A percentile compares a stretch with the other conserved stretches of the same genome.
phyloP scores from a whole-genome alignment of 257 asterid species.

The Asclepias syriaca region DNA sequence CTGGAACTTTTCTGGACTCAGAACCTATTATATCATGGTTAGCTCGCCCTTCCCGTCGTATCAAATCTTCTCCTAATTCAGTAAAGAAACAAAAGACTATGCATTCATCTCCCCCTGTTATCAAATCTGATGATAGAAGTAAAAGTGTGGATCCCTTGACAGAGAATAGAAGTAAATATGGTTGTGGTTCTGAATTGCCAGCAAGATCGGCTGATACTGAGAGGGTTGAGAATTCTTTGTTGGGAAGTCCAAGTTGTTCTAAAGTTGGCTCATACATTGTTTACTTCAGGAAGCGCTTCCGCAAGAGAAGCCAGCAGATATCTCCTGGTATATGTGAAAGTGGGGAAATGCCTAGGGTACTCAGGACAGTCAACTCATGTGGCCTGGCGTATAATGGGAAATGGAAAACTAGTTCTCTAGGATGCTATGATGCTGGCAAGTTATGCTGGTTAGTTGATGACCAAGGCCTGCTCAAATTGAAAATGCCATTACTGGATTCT shows the following conservation, averaged over 20 bases:
- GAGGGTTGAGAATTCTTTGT: constrained; percentile 28
- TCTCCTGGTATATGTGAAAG: constrained; percentile 29
- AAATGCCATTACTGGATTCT: constrained; percentile 32
- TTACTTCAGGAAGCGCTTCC: constrained; percentile 64
- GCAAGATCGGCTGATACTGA: constrained; percentile 29
- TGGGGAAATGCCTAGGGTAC: constrained; percentile 32
- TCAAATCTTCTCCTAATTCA: constrained; percentile 53
- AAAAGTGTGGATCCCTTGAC: constrained; percentile 28
- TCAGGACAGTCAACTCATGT: constrained; percentile 15
- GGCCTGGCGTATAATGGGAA: constrained; percentile 16
- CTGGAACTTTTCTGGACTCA: constrained; percentile 54
- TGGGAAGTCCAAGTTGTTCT: constrained; percentile 34
- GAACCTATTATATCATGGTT: constrained; percentile 93
- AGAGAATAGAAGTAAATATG: constrained; percentile 22
- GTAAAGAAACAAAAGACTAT: constrained; percentile 45
- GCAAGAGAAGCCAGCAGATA: constrained; percentile 29
- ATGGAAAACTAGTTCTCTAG: constrained; percentile 11
- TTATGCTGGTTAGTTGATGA: constrained; percentile 43
- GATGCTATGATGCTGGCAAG: constrained; percentile 21
- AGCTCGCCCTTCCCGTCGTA: constrained; percentile 72
- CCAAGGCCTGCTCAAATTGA: constrained; percentile 36
- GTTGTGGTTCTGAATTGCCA: constrained; percentile 32
- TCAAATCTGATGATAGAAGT: constrained; percentile 34
- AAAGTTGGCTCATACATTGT: constrained; percentile 37
- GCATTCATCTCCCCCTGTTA: constrained; percentile 29